phyloP scores from a whole-genome alignment of 768 basidiomycete genomes.

The Trametes cubensis region DNA sequence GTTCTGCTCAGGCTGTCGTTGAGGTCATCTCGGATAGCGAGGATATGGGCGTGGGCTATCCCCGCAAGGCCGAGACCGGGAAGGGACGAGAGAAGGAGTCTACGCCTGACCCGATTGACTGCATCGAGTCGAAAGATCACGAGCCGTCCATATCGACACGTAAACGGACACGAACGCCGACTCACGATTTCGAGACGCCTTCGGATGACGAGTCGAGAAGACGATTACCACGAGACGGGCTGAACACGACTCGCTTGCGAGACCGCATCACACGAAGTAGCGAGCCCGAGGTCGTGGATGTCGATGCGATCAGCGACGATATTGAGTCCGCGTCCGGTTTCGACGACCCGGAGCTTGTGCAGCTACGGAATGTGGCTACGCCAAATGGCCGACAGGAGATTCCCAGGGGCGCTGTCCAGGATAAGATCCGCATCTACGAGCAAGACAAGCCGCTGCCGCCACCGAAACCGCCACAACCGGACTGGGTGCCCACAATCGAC shows the following conservation, averaged over 20 bases:
- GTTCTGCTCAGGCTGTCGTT: not conserved
- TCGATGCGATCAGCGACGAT: slow-evolving; percentile 10
- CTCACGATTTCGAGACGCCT: slow-evolving; percentile 1
- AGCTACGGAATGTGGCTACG: not conserved
- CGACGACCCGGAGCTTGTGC: slow-evolving; percentile 3
- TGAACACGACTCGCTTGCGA: slow-evolving; percentile 5
- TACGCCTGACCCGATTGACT: slow-evolving; percentile 19
- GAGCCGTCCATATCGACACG: not conserved
- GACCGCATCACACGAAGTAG: not conserved
- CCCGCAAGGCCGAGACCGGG: not conserved
- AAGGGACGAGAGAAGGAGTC: slow-evolving; percentile 4
- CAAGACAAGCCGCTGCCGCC: not conserved
- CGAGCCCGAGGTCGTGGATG: slow-evolving; percentile 4
- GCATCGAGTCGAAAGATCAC: not conserved
- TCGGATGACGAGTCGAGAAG: not conserved
- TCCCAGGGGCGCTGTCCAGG: slow-evolving; percentile 6
- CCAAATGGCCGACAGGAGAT: slow-evolving; percentile 17
- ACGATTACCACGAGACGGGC: slow-evolving; percentile 12
- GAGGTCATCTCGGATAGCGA: slow-evolving; percentile 3
- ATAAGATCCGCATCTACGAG: slow-evolving; percentile 15
- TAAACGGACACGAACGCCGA: not conserved
- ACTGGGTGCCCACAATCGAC: slow-evolving; percentile 2
- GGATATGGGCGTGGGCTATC: slow-evolving; percentile 5
- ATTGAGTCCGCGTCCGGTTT: slow-evolving; percentile 17
- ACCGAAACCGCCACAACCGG: not conserved